Evolutionary conservation across 2,329 filamentous ascomycete genomes (phyloP), one percentile per base, ranked within the genome.

Genomic region (Seiridium cupressi): DNA sequence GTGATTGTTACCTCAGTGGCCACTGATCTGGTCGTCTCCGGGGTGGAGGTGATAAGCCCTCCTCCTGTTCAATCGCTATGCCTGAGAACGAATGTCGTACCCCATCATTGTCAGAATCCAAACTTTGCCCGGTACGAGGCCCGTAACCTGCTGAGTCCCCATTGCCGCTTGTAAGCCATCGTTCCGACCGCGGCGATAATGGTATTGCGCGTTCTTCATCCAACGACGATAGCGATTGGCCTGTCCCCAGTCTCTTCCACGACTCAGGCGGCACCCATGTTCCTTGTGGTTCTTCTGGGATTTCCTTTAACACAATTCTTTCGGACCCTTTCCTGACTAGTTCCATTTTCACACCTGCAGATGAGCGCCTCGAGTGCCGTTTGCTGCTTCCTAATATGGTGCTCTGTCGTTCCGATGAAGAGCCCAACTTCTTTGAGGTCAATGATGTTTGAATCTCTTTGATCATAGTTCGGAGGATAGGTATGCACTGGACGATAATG

Each of bases 401-500:
- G 26, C 42, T 57, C 31, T 46, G 32, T 36, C 55, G 9, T n/a
- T 44, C 40, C 42, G 40, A 34, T 11, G 13, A n/a, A 2, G 55
- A 58, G 13, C 48, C 59, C 31, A 65, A 47, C 18, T 61, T 62
- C 36, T 60, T 73, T 3, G 73, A 76, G 3, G 73, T 73, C 35
- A 79, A 60, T 0, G 75, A 73, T 1, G 72, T 74, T 60, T 74
- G 72, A 7, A 78, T 68, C 38, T 79, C 76, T 48, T 74, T 72
- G 46, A 84, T 62, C 26, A 84, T 74, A 0, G 81, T 79, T 8
- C 81, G 76, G 6, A 84, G 65, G 13, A 84, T 77, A 2, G 81
- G 81, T 3, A 84, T 78, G 61, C 79, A 84, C 64, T 83, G 81
- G 3, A 83, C 81, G 48, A 84, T 82, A 63, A 84, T 82, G 34